Base-by-base conservation (phyloP, 163 green algal species). In the Chlorella variabilis region DNA sequence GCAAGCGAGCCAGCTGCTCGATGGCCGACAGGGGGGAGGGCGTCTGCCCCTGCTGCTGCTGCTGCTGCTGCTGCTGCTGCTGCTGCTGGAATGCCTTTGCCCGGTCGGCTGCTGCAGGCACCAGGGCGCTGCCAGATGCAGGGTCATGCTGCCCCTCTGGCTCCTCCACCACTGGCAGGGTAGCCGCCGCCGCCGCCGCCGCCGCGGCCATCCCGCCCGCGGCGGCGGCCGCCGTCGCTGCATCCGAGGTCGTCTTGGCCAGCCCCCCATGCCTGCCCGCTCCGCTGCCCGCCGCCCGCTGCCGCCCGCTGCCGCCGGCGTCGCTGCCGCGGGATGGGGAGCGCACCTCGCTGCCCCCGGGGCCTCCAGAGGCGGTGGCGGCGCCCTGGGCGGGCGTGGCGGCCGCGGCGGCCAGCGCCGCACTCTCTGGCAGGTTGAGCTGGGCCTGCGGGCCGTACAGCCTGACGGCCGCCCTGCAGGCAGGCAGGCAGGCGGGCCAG, bases 391-490 rank as follows among this genome's bases (percentile, higher is more conserved):
- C n/a, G 25, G 18, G 4, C 34, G 58, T 38, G n/a, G 4, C 34
- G 58, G 4, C 23, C 27, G 27, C 21, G 59, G 13, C 38, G 29
- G 29, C 27, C 1, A 33, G 21, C 8, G n/a, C 15, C n/a, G 29
- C 29, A 13, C 5, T 13, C 5, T 77, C 48, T 25, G 73, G 73
- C 27, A 80, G 29, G 56, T 80, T 80, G 54, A 80, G 54, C 36
- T 80, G 73, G 21, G 73, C 73, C 25, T 58, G 34, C 0, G 54
- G 18, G 25, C 73, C 73, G n/a, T 80, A 80, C 36, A 80, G 56
- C 34, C 58, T 48, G 15, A 70, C 18, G 0, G 73, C 73, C 1
- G 73, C 73, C 36, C 73, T 80, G 73, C 54, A 59, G 56, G 56
- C 56, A 65, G 56, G 56, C 56, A 33, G 56, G 23, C n/a, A n/a